Evolutionary conservation across 305 asterid genomes (phyloP), one percentile per base, ranked within the genome.

Genomic region (Fraxinus paxiana): DNA sequence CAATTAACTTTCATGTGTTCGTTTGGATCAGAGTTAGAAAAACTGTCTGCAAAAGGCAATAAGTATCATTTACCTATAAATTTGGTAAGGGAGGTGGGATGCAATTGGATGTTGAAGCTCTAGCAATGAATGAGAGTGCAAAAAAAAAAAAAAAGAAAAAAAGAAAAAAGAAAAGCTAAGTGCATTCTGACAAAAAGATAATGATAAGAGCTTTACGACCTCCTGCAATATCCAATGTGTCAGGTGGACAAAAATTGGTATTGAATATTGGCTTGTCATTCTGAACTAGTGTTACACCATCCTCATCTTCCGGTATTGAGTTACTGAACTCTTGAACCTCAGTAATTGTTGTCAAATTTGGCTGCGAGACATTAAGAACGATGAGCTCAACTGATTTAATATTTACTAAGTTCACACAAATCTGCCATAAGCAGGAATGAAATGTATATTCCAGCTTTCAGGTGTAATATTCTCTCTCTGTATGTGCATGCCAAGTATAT

Each of bases 141-240:
- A 80, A 85, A 43, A 43, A 41, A 43, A 15, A 48, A 15, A 26
- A 26, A 26, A 26, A 1, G 1, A 26, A 26, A 26, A 26, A 26
- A 26, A 1, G 1, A 26, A 26, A 46, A 15, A 1, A 9, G 0
- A 8, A 54, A 38, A 6, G 46, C 37, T 17, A 30, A 30, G 10
- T 59, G 43, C 76, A 28, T 61, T n/a, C 26, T 22, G 76, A 83
- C 3, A 48, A 37, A n/a, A 75, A 72, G 59, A 83, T n/a, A 35
- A 75, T 10, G 59, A 71, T 63, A 12, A 73, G 82, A 37, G 77
- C 51, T 76, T 28, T 79, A 79, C 34, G 83, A 94, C 99, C 97
- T 90, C 80, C 90, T 59, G 79, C 82, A 38, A 69, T 75, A 81
- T 94, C 97, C 87, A 90, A 88, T 46, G 92, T 90, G 89, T 92